Base-by-base conservation (phyloP, 1,284 basidiomycete genomes). In the Trichosporon coremiiforme region DNA sequence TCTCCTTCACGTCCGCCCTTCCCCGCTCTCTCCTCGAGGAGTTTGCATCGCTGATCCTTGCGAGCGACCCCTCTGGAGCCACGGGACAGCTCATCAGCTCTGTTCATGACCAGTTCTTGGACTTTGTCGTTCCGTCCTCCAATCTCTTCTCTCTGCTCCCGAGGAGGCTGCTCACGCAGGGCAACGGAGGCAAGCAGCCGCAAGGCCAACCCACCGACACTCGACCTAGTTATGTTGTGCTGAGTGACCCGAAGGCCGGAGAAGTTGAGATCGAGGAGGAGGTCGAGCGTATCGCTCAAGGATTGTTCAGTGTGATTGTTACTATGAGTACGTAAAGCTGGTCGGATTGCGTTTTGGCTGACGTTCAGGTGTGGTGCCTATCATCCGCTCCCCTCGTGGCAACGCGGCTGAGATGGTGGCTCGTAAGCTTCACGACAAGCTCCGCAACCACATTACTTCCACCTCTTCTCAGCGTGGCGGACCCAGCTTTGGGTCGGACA, bases 341-440 rank as follows among this genome's bases (percentile, higher is more conserved):
- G n/a, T n/a, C n/a, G n/a, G n/a, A n/a, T n/a, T n/a, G n/a, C n/a
- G n/a, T n/a, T n/a, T 15, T 15, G n/a, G 57, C 66, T 73, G 45
- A 73, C 67, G n/a, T 0, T 12, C 50, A 94, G 94, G 93, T 1
- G 91, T 93, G 74, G 90, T 98, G 7, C 97, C 97, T 5, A 92
- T 97, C 78, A 98, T 99, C 73, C 90, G 97, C 36, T 92, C 93
- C 70, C 97, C 97, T 3, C 86, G 91, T 77, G 96, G 96, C 0
- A 98, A 98, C 81, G 97, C 97, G 2, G 96, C 96, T 20, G 97
- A 99, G 83, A 97, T 98, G 92, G 91, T 99, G 1, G 95, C 95
- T 1, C 91, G 95, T 81, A 98, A 94, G 81, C 87, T 99, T 6
- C 97, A 99, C 78, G 88, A 89, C 31, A 95, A 94, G 83, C 90